These are phyloP conservation scores for Diaporthe vaccinii DNA, from an alignment of 2,329 filamentous ascomycete genomes.

Conservation along the genomic window DNA sequence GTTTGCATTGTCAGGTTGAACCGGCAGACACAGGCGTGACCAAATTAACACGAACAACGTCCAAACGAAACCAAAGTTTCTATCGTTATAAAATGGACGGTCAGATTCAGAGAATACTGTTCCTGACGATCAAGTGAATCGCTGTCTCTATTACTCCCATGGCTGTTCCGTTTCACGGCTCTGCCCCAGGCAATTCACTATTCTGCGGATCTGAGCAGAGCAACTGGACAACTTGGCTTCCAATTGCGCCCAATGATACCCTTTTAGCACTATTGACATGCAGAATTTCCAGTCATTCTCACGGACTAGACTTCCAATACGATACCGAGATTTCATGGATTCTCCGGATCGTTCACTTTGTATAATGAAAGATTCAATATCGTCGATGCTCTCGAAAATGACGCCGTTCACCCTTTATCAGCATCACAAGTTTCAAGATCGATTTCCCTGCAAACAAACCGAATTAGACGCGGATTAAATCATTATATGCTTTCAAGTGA, in stretches of 20 bases:
- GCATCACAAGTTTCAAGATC: not conserved
- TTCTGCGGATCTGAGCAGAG: too few species aligned
- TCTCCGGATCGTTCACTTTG: not conserved
- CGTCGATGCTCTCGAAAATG: not conserved
- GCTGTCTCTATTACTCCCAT: too few species aligned
- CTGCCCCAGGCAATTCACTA: too few species aligned
- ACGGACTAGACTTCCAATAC: not conserved
- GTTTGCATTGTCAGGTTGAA: not conserved
- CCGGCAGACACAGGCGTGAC: not conserved
- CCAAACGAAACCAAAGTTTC: not conserved
- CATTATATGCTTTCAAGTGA: not conserved
- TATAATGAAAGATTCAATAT: not conserved
- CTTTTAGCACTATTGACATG: too few species aligned
- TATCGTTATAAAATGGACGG: not conserved
- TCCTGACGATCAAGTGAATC: too few species aligned
- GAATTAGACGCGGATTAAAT: not conserved
- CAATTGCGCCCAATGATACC: too few species aligned
- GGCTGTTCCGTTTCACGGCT: too few species aligned
- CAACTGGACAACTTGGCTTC: too few species aligned
- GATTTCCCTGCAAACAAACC: not conserved
- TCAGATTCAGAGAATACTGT: too few species aligned
- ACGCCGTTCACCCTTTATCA: not conserved
- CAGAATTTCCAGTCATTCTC: too few species aligned
- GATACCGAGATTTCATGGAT: not conserved
- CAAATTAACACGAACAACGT: not conserved